Conservation (phyloP, 306 rosid genomes). For the Luffa acutangula region DNA sequence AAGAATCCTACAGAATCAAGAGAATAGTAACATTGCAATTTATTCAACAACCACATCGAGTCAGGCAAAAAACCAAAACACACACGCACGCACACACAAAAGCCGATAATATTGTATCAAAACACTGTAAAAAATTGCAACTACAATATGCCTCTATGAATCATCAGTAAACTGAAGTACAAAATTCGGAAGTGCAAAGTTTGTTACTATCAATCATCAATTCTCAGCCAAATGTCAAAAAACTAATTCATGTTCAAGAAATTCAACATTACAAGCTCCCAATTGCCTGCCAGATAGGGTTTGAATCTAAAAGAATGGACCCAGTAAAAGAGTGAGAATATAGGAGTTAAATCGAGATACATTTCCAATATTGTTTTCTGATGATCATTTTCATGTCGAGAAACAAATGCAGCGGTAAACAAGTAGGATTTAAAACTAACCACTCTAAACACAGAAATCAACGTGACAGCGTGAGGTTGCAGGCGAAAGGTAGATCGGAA, state of each 20-base stretch:
- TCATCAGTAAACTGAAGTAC: not conserved
- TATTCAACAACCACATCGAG: not conserved
- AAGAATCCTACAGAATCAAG: conserved; percentile 18
- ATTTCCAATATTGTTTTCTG: not conserved
- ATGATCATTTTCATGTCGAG: not conserved
- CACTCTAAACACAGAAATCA: not conserved
- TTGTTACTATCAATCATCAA: not conserved
- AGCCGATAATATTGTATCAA: not conserved
- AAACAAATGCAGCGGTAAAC: not conserved
- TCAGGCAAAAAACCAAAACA: not conserved
- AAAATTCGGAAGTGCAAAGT: not conserved
- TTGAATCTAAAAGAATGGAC: not conserved
- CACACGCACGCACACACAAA: not conserved
- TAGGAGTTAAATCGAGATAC: not conserved
- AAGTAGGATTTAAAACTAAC: not conserved
- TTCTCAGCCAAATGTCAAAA: not conserved
- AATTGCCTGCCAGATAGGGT: not conserved
- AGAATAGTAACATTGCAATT: not conserved
- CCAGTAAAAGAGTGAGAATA: not conserved
- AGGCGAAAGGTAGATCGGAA: not conserved
- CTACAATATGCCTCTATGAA: not conserved
- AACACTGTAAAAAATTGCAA: not conserved
- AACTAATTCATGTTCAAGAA: not conserved
- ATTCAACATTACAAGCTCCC: not conserved
- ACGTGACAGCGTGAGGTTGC: not conserved